Base-by-base conservation (phyloP, 2,329 filamentous ascomycete genomes). In the Ophiognomonia clavigignenti-juglandacearum region DNA sequence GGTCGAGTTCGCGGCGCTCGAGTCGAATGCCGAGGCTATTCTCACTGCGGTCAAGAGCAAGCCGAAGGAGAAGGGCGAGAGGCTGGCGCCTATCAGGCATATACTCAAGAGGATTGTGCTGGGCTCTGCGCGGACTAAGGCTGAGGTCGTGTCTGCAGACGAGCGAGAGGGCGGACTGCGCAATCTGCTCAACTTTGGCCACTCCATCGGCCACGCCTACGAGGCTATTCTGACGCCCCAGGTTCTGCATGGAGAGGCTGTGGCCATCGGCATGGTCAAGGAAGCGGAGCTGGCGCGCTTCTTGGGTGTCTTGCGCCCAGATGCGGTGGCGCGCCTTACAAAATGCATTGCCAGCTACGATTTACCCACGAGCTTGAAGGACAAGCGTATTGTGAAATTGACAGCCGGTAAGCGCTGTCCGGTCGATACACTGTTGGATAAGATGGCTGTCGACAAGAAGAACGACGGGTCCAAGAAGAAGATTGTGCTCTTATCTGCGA, bases 371-470 rank as follows among this genome's bases (percentile, higher is more conserved):
- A 90, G 89, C 1, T 67, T 96, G 8, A 77, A 85, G 29, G 91
- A 98, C 67, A 87, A 90, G 63, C 82, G 83, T 24, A 84, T 98
- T 36, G 78, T 85, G 36, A 88, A 85, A 59, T 71, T 93, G 52
- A 91, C 89, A 4, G 91, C 89, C 2, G 88, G 86, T 44, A 96
- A 95, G 68, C 76, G 81, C 54, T 98, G 93, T 63, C 85, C 87
- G 0, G 88, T 96, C 3, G 88, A 96, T 57, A 78, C 86, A 29
- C 69, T 98, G 43, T 76, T 98, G 47, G 78, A 85, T 55, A 95
- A 95, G 64, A 98, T 98, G 93, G 90, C 86, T 1, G 86, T 98
- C 8, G 93, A 98, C 69, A 98, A 98, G 78, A 98, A 98, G 74
- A 98, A 98, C 56, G 87, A 95, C 37, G 93, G 93, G 2, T 80